Conservation (phyloP, 495 filamentous ascomycete species). For the Hypoxylon fragiforme region DNA sequence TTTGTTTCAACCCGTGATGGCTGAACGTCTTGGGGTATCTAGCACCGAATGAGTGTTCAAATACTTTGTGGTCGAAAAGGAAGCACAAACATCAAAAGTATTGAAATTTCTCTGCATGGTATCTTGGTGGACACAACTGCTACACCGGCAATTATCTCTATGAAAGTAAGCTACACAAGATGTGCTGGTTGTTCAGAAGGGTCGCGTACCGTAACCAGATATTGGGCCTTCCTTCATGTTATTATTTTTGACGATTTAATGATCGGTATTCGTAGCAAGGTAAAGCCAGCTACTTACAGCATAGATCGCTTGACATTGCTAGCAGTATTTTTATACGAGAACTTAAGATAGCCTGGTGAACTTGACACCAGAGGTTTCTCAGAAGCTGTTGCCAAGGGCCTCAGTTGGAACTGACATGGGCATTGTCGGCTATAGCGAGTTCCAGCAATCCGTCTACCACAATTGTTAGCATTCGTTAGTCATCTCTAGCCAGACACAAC, state of each 20-base stretch:
- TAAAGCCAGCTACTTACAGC: constrained; percentile 28
- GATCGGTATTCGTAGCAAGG: not conserved
- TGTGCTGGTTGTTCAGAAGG: not conserved
- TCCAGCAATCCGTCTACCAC: constrained; percentile 6
- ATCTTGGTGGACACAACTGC: constrained; percentile 70
- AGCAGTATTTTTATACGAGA: constrained; percentile 7
- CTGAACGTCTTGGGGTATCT: constrained; percentile 57
- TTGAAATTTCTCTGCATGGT: constrained; percentile 76
- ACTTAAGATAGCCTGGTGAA: constrained; percentile 9
- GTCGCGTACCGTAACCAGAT: constrained; percentile 47
- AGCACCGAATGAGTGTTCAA: constrained; percentile 16
- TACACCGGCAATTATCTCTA: constrained; percentile 80
- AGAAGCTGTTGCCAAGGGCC: constrained; percentile 13
- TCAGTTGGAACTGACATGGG: not conserved
- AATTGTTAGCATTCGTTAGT: not conserved
- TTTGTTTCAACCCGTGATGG: constrained; percentile 37
- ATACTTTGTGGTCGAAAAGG: not conserved
- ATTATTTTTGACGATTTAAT: constrained; percentile 5
- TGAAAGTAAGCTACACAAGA: constrained; percentile 11
- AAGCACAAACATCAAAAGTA: constrained; percentile 59
- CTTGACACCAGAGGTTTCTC: constrained; percentile 23
- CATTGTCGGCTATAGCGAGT: not conserved
- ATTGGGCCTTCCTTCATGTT: constrained; percentile 29
- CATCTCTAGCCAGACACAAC: not conserved
- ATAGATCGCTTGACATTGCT: constrained; percentile 8